Conservation (phyloP, 306 rosid genomes). For the Biancaea sappan region DNA sequence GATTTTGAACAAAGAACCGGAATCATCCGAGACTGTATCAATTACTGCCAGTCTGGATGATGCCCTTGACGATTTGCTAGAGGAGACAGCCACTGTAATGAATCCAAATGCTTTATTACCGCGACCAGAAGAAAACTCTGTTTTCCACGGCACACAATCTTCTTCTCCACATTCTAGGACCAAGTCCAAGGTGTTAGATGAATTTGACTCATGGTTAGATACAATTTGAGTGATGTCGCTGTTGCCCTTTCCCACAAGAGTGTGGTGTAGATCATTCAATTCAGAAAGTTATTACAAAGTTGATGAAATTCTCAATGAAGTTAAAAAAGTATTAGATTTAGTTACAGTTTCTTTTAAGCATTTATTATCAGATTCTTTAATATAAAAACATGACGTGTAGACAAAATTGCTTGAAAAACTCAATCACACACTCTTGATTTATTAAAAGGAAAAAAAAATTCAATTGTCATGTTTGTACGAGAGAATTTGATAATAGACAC, state of each 20-base stretch:
- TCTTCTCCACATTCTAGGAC: constrained; percentile 49
- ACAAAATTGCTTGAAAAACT: no score
- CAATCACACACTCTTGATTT: no score
- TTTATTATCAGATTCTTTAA: no score
- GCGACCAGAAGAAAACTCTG: constrained; percentile 40
- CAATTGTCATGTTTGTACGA: no score
- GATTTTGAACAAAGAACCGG: constrained; percentile 38
- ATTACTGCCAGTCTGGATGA: constrained; percentile 56
- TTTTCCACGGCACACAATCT: constrained; percentile 31
- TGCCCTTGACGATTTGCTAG: constrained; percentile 70
- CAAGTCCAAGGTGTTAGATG: constrained; percentile 49
- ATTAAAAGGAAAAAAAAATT: no score
- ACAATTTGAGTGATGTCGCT: constrained; percentile 47
- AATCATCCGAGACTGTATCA: constrained; percentile 33
- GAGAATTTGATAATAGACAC: no score
- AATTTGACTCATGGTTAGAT: constrained; percentile 82
- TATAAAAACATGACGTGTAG: no score
- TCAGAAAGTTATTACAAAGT: constrained; percentile 25
- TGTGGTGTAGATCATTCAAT: not conserved
- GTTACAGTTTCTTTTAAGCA: no score
- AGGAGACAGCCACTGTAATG: constrained; percentile 54
- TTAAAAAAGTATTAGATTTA: no score
- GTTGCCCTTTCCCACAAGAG: not conserved
- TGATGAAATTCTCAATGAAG: constrained; percentile 15
- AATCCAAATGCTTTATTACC: constrained; percentile 31